These are phyloP conservation scores for Vachellia pachyceras DNA, from an alignment of 306 rosid species.

Conservation along the genomic window DNA sequence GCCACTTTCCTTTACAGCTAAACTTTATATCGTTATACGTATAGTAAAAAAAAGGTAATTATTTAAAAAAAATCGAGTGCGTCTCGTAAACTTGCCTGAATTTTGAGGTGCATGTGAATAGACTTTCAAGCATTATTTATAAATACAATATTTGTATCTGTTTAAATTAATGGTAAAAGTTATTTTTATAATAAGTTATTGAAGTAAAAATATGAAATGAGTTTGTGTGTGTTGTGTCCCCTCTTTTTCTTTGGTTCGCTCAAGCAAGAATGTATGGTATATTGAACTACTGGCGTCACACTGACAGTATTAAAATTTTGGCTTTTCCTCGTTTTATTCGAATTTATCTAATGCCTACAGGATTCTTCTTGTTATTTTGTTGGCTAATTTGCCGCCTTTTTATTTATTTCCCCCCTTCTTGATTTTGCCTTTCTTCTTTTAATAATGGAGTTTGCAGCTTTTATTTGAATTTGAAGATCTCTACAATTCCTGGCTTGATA, in stretches of 20 bases:
- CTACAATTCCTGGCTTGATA: background rate
- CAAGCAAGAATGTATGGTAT: background rate
- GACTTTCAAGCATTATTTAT: too few relatives aligned
- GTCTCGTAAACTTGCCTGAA: too few relatives aligned
- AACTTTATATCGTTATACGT: too few relatives aligned
- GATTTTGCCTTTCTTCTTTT: background rate
- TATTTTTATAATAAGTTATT: too few relatives aligned
- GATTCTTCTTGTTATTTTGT: background rate
- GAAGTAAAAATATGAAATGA: too few relatives aligned
- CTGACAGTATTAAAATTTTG: background rate
- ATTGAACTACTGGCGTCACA: background rate
- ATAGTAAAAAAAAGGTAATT: too few relatives aligned
- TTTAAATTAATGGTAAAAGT: too few relatives aligned
- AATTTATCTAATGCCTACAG: constrained; percentile 11
- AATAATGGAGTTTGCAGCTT: background rate
- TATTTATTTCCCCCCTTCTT: background rate
- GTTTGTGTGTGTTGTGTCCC: background rate
- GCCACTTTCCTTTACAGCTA: too few relatives aligned
- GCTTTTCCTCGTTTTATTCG: background rate
- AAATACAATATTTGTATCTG: too few relatives aligned
- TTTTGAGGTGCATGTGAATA: too few relatives aligned
- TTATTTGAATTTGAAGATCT: constrained; percentile 18
- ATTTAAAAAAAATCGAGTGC: too few relatives aligned
- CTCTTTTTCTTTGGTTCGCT: background rate
- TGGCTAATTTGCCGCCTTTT: background rate